A percentile compares a stretch with the other conserved stretches of the same genome.
Evolutionary conservation across 2,329 filamentous ascomycete species (phyloP).

Genomic region (Xylaria sp.): DNA sequence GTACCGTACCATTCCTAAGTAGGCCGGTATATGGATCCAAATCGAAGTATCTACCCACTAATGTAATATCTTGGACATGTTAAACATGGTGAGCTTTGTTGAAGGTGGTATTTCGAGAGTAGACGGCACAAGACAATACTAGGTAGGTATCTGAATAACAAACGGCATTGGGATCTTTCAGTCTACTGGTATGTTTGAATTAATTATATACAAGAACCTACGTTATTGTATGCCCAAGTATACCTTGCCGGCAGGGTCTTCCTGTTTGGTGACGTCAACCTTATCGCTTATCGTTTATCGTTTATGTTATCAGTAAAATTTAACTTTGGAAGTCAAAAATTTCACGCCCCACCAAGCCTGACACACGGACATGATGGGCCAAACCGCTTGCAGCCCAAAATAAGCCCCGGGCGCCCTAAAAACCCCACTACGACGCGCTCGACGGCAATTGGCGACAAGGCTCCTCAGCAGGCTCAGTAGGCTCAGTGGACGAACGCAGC

Average conservation of each 20-base stretch:
- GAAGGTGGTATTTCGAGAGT: too few species aligned
- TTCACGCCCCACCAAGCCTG: conserved; percentile 32
- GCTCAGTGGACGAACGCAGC: background rate
- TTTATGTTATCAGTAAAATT: conserved; percentile 8
- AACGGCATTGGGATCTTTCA: too few species aligned
- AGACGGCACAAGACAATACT: too few species aligned
- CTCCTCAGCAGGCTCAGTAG: background rate
- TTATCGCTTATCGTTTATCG: conserved; percentile 31
- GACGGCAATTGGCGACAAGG: background rate
- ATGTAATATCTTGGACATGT: background rate
- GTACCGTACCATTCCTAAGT: too few species aligned
- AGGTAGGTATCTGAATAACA: too few species aligned
- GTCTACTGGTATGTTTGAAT: too few species aligned
- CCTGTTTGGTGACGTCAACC: conserved; percentile 22
- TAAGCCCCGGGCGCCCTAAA: conserved; percentile 17
- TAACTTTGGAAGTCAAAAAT: conserved; percentile 30
- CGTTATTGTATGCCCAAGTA: too few species aligned
- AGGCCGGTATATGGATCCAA: background rate
- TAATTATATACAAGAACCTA: too few species aligned
- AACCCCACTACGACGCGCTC: conserved; percentile 11
- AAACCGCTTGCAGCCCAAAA: conserved; percentile 24
- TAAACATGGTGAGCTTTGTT: too few species aligned
- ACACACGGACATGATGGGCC: conserved; percentile 1
- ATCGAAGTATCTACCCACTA: background rate
- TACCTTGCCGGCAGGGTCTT: too few species aligned